Conservation (phyloP, 441 rosid species). For the Populus trichocarpa region DNA sequence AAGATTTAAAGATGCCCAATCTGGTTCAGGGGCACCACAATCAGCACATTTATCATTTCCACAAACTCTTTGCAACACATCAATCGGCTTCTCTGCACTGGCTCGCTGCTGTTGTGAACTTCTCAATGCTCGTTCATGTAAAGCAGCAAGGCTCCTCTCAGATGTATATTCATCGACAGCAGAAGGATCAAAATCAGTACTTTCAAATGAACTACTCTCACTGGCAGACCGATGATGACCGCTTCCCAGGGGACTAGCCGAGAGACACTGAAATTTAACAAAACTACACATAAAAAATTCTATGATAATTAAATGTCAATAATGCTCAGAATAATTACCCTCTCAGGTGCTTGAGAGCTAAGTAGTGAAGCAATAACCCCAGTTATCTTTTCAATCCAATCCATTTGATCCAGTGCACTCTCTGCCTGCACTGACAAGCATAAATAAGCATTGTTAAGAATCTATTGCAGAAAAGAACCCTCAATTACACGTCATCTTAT, state of each 20-base stretch:
- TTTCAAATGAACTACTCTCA: constrained; percentile 99
- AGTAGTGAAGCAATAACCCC: constrained; percentile 99
- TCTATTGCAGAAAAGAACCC: constrained; percentile 13
- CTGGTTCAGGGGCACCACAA: constrained; percentile 98
- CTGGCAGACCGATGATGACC: constrained; percentile 97
- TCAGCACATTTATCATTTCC: constrained; percentile 99
- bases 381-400: constrained; percentile 99
- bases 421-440: constrained; percentile 99
- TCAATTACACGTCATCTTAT: constrained; percentile 1
- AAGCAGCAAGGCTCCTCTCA: constrained; percentile 60
- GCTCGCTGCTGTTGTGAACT: constrained; percentile 69
- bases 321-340: constrained; percentile 46
- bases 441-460: constrained; percentile 40
- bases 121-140: constrained; percentile 64
- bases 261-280: constrained; percentile 59
- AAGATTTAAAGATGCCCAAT: constrained; percentile 98
- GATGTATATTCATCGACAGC: constrained; percentile 68
- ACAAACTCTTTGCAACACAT: constrained; percentile 68
- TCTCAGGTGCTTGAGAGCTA: constrained; percentile 95
- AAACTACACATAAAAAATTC: constrained; percentile 25
- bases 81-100: constrained; percentile 89
- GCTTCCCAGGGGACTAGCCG: constrained; percentile 87
- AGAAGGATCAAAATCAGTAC: constrained; percentile 90
- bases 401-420: constrained; percentile 97
- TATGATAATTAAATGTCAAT: constrained; percentile 13